Base-by-base conservation (phyloP, 108 stramenopile species). In the Conticribra weissflogii region DNA sequence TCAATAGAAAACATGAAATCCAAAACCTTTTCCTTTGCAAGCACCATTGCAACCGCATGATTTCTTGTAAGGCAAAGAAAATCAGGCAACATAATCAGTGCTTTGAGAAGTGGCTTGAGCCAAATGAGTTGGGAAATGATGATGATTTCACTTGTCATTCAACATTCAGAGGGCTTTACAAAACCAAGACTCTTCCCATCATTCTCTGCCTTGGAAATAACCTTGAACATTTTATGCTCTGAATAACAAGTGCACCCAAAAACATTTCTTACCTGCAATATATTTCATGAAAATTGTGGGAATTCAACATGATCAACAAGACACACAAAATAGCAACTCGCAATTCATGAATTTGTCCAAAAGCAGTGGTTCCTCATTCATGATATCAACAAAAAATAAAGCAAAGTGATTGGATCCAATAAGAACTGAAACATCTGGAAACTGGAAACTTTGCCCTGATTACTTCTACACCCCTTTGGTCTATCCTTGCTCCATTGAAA, bases 101-200 rank as follows among this genome's bases (percentile, higher is more conserved):
- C 34, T 23, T 19, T 8, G 1, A 41, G 36, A 0, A 36, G 41
- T 45, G 41, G 3, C 9, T 45, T 41, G 0, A 60, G 7, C 1
- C 59, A 36, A 19, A 60, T 7, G 0, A 60, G 0, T 1, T 36
- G 59, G 1, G 8, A 45, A 17, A 60, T 15, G 25, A 24, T 23
- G 19, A 60, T 51, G 3, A 14, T 3, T 18, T 5, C 16, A 25
- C 58, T 34, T 17, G 31, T 34, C 58, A 59, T 59, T 32, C 58
- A 3, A n/a, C 58, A 59, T 36, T 59, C 58, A n/a, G 58, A 59
- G 12, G 19, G 18, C 4, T 51, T 51, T 3, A 51, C 19, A 17
- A 51, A 51, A 3, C 50, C 50, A 21, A 59, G 14, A 31, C 18
- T 2, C 15, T 33, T 41, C 5, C 58, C 58, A 31, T 33, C 17